A percentile compares a stretch with the other conserved stretches of the same genome.
Evolutionary conservation across 345 rosid genomes (phyloP).

Genomic region (Corymbia maculata): DNA sequence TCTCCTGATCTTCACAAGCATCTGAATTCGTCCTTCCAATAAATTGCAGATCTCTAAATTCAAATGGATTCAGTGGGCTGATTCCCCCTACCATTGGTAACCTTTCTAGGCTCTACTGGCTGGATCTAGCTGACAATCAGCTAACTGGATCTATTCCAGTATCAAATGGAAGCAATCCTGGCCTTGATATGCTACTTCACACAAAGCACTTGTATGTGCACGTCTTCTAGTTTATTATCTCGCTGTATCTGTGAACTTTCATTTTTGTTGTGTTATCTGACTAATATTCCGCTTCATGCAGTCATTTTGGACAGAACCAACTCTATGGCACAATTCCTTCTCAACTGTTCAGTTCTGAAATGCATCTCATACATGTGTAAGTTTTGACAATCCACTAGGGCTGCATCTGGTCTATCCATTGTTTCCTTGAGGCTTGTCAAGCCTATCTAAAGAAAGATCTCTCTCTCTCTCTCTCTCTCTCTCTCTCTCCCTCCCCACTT

Average conservation of each 20-base stretch:
- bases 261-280: background rate
- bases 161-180: conserved; percentile 55
- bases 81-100: conserved; percentile 75
- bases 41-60: conserved; percentile 61
- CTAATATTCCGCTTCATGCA: conserved; percentile 7
- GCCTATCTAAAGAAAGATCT: background rate
- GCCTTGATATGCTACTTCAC: conserved; percentile 61
- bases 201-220: conserved; percentile 74
- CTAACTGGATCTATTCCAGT: conserved; percentile 71
- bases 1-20: background rate
- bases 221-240: background rate
- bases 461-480: background rate
- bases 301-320: conserved; percentile 71
- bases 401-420: background rate
- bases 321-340: conserved; percentile 61
- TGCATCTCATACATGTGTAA: conserved; percentile 78
- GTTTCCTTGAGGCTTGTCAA: background rate
- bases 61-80: conserved; percentile 54
- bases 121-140: conserved; percentile 78
- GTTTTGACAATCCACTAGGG: background rate
- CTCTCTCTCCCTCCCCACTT: background rate
- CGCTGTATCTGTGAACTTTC: background rate
- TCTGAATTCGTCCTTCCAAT: background rate
- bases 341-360: conserved; percentile 49
- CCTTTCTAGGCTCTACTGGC: conserved; percentile 56